Evolutionary conservation across 495 filamentous ascomycete species (phyloP).

Genomic region (Neurospora sp.): DNA sequence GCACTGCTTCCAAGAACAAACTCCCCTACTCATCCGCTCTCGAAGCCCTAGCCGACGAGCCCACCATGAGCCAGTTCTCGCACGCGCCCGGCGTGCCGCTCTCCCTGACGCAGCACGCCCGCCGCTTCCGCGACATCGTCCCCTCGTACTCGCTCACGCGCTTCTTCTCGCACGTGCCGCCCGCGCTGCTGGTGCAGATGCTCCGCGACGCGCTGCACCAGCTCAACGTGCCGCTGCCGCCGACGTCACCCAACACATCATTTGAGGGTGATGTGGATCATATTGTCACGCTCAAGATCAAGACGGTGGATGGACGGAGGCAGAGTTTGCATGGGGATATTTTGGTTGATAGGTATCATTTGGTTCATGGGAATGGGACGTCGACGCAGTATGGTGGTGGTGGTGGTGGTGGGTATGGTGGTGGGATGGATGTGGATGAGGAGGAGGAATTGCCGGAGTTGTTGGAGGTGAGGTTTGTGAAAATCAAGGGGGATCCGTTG

Average conservation of each 20-base stretch:
- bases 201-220: slow-evolving; percentile 73
- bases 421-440: slow-evolving; percentile 15
- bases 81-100: slow-evolving; percentile 69
- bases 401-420: background rate
- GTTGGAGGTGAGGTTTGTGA: slow-evolving; percentile 84
- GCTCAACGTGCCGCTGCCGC: slow-evolving; percentile 66
- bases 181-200: slow-evolving; percentile 68
- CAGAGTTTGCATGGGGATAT: slow-evolving; percentile 80
- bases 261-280: slow-evolving; percentile 25
- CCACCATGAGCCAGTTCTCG: slow-evolving; percentile 86
- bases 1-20: slow-evolving; percentile 7
- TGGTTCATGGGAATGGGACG: slow-evolving; percentile 13
- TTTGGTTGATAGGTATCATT: slow-evolving; percentile 56
- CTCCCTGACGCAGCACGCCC: slow-evolving; percentile 74
- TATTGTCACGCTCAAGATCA: slow-evolving; percentile 57
- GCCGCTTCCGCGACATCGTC: slow-evolving; percentile 75
- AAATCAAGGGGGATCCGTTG: slow-evolving; percentile 88
- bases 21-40: slow-evolving; percentile 27
- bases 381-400: background rate
- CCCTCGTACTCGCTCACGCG: slow-evolving; percentile 75
- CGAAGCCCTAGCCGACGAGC: slow-evolving; percentile 71
- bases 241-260: slow-evolving; percentile 15
- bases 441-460: slow-evolving; percentile 60
- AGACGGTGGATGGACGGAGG: slow-evolving; percentile 65
- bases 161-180: slow-evolving; percentile 77